These are phyloP conservation scores for Peziza echinospora DNA, from an alignment of 495 filamentous ascomycete species.

Conservation along the genomic window DNA sequence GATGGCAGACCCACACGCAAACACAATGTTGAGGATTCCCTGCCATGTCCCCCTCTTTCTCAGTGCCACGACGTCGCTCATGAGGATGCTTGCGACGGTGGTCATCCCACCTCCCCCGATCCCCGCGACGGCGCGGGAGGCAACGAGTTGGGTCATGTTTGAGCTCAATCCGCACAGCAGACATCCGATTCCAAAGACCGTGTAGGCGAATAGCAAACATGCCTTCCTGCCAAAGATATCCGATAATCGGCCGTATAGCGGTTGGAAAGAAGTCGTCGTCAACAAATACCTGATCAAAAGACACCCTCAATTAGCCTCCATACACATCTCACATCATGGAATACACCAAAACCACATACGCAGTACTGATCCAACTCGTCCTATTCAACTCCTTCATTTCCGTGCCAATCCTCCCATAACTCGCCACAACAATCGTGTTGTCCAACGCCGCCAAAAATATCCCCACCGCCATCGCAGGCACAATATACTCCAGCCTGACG, in stretches of 20 bases:
- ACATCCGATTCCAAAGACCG: conserved; percentile 51
- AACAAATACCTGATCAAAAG: conserved; percentile 34
- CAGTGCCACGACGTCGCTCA: conserved; percentile 57
- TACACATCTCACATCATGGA: too few species aligned
- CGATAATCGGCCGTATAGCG: conserved; percentile 52
- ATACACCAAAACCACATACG: conserved; percentile 20
- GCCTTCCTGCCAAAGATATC: conserved; percentile 72
- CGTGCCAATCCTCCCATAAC: conserved; percentile 61
- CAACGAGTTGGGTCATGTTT: conserved; percentile 48
- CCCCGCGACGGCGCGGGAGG: conserved; percentile 31
- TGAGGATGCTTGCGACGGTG: conserved; percentile 51
- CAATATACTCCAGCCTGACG: conserved; percentile 28
- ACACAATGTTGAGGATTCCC: conserved; percentile 65
- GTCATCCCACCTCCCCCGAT: conserved; percentile 56
- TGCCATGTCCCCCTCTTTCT: conserved; percentile 64
- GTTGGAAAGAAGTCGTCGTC: conserved; percentile 59
- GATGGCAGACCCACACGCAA: conserved; percentile 41
- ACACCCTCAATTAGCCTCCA: not conserved
- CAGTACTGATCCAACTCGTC: conserved; percentile 72
- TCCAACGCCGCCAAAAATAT: conserved; percentile 56
- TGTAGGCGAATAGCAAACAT: conserved; percentile 50
- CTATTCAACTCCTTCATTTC: conserved; percentile 56
- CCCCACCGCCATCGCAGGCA: conserved; percentile 39
- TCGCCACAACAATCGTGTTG: conserved; percentile 61
- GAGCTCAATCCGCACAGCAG: conserved; percentile 49